Percentiles rank a stretch among this genome's conserved stretches.
Conservation (phyloP, 768 basidiomycete genomes). For the Lentinus tigrinus region DNA sequence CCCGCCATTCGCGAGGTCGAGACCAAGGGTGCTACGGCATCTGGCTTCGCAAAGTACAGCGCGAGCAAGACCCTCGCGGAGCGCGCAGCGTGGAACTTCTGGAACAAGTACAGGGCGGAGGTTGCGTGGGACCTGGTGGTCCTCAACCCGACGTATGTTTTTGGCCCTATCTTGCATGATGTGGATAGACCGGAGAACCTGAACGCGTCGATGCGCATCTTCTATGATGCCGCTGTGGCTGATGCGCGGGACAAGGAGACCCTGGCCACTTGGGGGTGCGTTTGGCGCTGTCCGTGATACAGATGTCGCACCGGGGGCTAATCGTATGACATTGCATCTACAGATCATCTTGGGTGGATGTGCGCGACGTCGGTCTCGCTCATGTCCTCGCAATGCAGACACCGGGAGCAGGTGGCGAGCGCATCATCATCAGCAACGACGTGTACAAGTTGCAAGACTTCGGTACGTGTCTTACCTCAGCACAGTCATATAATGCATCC, state of each 20-base stretch:
- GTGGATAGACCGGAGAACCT: conserved; percentile 31
- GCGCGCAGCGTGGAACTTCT: conserved; percentile 52
- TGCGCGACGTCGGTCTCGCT: conserved; percentile 53
- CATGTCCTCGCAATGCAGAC: conserved; percentile 52
- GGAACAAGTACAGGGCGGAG: conserved; percentile 39
- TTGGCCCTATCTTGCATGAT: conserved; percentile 30
- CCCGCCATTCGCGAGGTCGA: conserved; percentile 42
- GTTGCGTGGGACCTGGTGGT: conserved; percentile 51
- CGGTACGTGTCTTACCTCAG: conserved; percentile 14
- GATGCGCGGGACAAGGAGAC: conserved; percentile 12
- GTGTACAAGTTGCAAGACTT: conserved; percentile 14
- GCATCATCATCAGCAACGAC: conserved; percentile 49
- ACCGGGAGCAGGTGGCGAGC: conserved; percentile 51
- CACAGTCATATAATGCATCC: background rate
- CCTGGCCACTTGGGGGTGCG: conserved; percentile 12
- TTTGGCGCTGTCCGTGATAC: too few species aligned
- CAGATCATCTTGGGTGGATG: conserved; percentile 34
- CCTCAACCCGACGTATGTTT: conserved; percentile 50
- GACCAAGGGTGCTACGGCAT: conserved; percentile 47
- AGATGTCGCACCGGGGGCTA: too few species aligned
- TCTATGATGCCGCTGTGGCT: conserved; percentile 18
- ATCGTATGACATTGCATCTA: too few species aligned
- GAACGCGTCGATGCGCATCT: conserved; percentile 32
- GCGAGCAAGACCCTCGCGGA: conserved; percentile 63
- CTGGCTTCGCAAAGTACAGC: conserved; percentile 44